Base-by-base conservation (phyloP, 1,139 yeast genomes). In the Entelexis paramagnoliae region DNA sequence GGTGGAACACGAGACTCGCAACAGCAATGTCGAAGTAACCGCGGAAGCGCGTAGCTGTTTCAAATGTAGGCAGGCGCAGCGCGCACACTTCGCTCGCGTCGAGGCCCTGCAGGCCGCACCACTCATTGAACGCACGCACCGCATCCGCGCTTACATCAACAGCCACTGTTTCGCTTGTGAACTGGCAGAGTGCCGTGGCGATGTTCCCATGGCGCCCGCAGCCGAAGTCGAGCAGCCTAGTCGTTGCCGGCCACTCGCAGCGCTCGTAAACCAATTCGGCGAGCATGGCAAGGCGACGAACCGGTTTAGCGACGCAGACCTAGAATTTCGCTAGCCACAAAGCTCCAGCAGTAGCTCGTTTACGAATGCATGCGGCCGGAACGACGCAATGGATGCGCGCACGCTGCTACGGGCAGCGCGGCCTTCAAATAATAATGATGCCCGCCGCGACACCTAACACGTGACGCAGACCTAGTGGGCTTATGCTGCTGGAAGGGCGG, bases 1-100 rank as follows among this genome's bases (percentile, higher is more conserved):
- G 57, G 46, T 54, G 57, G 20, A 32, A 53, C 34, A 54, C 57
- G 6, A 54, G 44, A 20, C 55, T 46, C 4, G 57, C 57, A 2
- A 41, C 54, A 14, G 22, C 46, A 13, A 50, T 30, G 26, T 50
- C 51, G 30, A 54, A 54, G 38, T 24, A 44, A 5, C 16, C 5
- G 13, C 1, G 14, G 40, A 22, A 42, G n/a, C 45, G 17, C 14
- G 13, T 22, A 11, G 4, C 17, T 13, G 11, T 16, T 16, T 6
- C n/a, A 7, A 51, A 20, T 29, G 29, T 17, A 7, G 20, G 13
- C 11, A 46, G 1, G 2, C 17, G 5, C 10, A 48, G 9, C 4
- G 49, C 57, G 11, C 22, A 10, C 14, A 50, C 49, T 20, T 50
- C 56, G 16, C 22, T 24, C 0, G 49, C 16, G 11, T n/a, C 34